A percentile compares a stretch with the other conserved stretches of the same genome.
phyloP scores from a whole-genome alignment of 169 alveolate species.

The Plasmodium ovale region DNA sequence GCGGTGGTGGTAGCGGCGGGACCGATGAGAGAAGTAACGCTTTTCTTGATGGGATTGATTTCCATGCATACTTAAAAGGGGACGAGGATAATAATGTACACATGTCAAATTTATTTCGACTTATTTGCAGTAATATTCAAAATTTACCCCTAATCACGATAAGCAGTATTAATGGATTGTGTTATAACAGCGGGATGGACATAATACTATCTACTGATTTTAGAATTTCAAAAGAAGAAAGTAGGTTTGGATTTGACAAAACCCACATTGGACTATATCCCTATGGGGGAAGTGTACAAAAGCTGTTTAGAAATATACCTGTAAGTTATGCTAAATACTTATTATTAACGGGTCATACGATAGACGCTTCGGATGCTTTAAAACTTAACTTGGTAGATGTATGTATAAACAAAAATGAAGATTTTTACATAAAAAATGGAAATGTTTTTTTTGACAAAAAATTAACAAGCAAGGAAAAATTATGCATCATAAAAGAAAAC shows the following conservation, averaged over 20 bases:
- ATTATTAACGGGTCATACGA: conserved; percentile 34
- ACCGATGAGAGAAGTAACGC: not conserved
- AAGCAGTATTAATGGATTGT: conserved; percentile 48
- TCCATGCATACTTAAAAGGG: conserved; percentile 22
- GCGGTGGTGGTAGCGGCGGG: not conserved
- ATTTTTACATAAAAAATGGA: conserved; percentile 19
- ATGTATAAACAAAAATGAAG: conserved; percentile 30
- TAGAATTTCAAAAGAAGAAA: conserved; percentile 21
- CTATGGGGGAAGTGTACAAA: conserved; percentile 60
- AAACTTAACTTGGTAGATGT: conserved; percentile 47
- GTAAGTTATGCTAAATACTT: conserved; percentile 48
- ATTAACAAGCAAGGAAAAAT: conserved; percentile 15
- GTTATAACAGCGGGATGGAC: conserved; percentile 53
- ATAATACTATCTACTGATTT: conserved; percentile 51
- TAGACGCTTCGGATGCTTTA: conserved; percentile 38
- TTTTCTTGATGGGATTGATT: conserved; percentile 11
- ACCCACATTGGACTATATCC: conserved; percentile 49
- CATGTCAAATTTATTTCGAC: conserved; percentile 30
- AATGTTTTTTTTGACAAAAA: conserved; percentile 10
- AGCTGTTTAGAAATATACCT: conserved; percentile 38
- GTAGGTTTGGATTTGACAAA: conserved; percentile 60
- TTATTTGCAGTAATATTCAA: conserved; percentile 40
- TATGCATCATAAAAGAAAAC: conserved; percentile 23
- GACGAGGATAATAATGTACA: conserved; percentile 44
- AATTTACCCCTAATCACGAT: conserved; percentile 39